Conservation (phyloP, 208 protist species). For the Crithidia mellificae region DNA sequence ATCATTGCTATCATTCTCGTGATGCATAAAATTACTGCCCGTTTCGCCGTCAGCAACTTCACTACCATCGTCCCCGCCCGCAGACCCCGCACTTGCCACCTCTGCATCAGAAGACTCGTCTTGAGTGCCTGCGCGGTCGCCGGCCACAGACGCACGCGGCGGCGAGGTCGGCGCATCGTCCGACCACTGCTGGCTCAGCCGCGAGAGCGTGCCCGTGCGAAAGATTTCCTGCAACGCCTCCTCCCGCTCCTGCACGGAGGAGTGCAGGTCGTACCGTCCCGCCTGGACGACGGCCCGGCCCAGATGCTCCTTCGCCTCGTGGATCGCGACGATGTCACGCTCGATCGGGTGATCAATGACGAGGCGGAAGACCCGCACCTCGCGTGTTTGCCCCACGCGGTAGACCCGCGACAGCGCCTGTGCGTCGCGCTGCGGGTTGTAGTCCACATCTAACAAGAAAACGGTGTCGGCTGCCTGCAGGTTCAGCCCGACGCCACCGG, state of each 20-base stretch:
- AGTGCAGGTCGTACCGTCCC: conserved; percentile 46
- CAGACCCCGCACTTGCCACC: too few relatives aligned
- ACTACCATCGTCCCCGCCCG: background rate
- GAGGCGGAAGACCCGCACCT: conserved; percentile 93
- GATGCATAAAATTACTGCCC: too few relatives aligned
- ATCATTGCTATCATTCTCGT: too few relatives aligned
- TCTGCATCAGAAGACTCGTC: too few relatives aligned
- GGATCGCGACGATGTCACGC: conserved; percentile 35
- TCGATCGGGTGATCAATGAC: conserved; percentile 59
- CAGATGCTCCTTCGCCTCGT: conserved; percentile 48
- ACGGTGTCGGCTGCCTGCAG: conserved; percentile 96
- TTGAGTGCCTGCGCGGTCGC: too few relatives aligned
- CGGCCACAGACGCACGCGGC: too few relatives aligned
- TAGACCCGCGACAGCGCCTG: conserved; percentile 96
- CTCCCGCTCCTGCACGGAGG: conserved; percentile 46
- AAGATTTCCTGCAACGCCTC: conserved; percentile 41
- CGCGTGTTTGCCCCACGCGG: conserved; percentile 95
- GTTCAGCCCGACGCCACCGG: conserved; percentile 97
- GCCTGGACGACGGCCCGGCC: conserved; percentile 52
- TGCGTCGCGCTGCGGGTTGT: conserved; percentile 95
- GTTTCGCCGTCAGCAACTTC: background rate
- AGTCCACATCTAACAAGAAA: conserved; percentile 96
- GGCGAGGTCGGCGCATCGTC: background rate
- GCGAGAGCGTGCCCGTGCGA: conserved; percentile 13
- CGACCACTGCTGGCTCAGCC: conserved; percentile 22